phyloP scores from a whole-genome alignment of 1,284 basidiomycete species.

The Rhodotorula sp. region DNA sequence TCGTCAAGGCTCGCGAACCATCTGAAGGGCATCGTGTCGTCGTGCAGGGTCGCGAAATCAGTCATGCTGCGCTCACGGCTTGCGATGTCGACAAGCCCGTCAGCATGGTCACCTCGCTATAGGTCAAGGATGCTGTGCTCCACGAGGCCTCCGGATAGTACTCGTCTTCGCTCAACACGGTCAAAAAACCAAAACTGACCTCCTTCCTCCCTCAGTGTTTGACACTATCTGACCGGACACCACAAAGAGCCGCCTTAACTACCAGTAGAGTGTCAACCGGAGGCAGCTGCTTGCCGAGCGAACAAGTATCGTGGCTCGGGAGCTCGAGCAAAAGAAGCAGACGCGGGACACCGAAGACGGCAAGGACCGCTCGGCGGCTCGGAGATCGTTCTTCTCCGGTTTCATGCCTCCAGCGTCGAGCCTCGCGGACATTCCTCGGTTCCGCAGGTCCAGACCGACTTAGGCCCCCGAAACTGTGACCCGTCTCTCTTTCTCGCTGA shows the following conservation, averaged over 20 bases:
- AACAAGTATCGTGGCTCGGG: slow-evolving; percentile 16
- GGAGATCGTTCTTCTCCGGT: slow-evolving; percentile 5
- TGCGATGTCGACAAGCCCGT: slow-evolving; percentile 42
- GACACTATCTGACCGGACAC: slow-evolving; percentile 40
- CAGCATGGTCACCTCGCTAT: slow-evolving; percentile 46
- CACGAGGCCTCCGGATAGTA: slow-evolving; percentile 35
- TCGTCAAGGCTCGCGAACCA: slow-evolving; percentile 44
- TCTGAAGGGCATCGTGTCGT: slow-evolving; percentile 42
- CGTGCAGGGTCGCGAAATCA: slow-evolving; percentile 44
- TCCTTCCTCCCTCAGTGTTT: slow-evolving; percentile 18
- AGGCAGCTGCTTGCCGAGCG: slow-evolving; percentile 37
- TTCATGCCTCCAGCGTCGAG: no score
- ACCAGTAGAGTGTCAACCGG: slow-evolving; percentile 38
- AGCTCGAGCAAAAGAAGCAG: slow-evolving; percentile 23
- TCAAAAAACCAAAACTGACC: no score
- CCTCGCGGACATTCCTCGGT: background rate
- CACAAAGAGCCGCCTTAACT: slow-evolving; percentile 33
- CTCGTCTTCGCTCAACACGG: no score
- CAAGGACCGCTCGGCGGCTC: slow-evolving; percentile 10
- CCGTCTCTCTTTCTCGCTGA: background rate
- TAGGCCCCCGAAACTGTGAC: background rate
- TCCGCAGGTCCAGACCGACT: slow-evolving; percentile 18
- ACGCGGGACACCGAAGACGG: slow-evolving; percentile 6
- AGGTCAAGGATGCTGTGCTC: slow-evolving; percentile 38
- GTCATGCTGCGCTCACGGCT: slow-evolving; percentile 42